These are phyloP conservation scores for Litchi chinensis DNA, from an alignment of 345 rosid genomes.

Conservation along the genomic window DNA sequence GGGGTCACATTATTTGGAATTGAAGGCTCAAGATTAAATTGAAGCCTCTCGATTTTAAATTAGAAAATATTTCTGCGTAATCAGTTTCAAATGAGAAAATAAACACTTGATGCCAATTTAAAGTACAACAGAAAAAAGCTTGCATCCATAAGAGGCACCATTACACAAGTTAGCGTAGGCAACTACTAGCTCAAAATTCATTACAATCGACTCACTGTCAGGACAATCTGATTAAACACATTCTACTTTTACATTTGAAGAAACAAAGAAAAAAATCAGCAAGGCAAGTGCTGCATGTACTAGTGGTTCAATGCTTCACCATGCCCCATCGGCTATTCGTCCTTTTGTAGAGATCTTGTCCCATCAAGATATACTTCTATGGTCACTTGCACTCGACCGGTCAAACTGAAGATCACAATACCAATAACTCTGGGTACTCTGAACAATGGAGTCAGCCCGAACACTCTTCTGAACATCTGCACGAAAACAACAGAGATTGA, in stretches of 20 bases:
- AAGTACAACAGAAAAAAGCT: background rate
- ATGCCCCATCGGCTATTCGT: background rate
- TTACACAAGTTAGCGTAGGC: conserved; percentile 8
- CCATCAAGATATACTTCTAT: background rate
- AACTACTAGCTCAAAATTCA: conserved; percentile 20
- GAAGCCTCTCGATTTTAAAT: no score
- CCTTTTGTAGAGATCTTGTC: background rate
- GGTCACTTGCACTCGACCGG: background rate
- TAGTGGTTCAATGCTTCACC: conserved; percentile 12
- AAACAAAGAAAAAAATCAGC: conserved; percentile 16
- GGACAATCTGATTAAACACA: background rate
- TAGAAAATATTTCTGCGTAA: no score
- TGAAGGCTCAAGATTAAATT: no score
- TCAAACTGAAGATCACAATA: conserved; percentile 4
- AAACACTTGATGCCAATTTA: background rate
- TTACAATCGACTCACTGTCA: conserved; percentile 15
- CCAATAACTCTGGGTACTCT: background rate
- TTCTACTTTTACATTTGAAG: conserved; percentile 14
- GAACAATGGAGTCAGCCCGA: background rate
- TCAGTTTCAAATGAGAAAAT: no score
- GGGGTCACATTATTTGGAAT: no score
- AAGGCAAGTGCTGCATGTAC: conserved; percentile 7
- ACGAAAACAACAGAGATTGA: background rate
- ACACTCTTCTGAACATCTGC: background rate
- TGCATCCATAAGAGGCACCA: background rate